Conservation (phyloP, 352 stramenopile species). For the Globisporangium solare region DNA sequence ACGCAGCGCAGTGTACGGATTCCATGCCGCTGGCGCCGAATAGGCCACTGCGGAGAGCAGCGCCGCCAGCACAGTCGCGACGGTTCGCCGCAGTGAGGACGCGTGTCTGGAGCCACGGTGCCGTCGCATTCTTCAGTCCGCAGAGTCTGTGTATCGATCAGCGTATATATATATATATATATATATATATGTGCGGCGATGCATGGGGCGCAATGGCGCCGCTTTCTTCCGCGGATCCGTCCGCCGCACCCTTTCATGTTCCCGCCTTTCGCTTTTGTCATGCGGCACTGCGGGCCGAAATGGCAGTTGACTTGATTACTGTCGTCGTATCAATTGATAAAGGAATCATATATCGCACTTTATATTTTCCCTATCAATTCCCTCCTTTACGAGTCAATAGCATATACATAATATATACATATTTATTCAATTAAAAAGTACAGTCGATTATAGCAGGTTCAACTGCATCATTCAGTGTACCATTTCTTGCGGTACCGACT, state of each 20-base stretch:
- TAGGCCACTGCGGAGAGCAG: not conserved
- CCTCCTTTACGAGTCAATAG: too few relatives aligned
- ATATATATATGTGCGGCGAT: too few relatives aligned
- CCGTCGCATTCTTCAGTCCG: not conserved
- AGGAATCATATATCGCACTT: too few relatives aligned
- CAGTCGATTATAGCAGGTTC: too few relatives aligned
- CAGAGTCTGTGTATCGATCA: not conserved
- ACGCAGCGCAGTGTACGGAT: slow-evolving; percentile 24
- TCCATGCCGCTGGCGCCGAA: slow-evolving; percentile 4
- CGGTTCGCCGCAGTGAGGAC: not conserved
- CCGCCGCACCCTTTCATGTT: not conserved
- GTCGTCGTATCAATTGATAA: too few relatives aligned
- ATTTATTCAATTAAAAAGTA: too few relatives aligned
- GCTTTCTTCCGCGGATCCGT: not conserved
- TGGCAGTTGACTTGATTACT: not conserved
- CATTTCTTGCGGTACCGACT: too few relatives aligned
- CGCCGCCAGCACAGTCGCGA: not conserved
- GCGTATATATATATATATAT: too few relatives aligned
- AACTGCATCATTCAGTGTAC: not conserved
- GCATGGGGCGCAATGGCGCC: too few relatives aligned
- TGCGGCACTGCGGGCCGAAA: too few relatives aligned
- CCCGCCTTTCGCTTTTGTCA: not conserved
- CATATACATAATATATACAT: too few relatives aligned
- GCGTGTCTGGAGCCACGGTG: not conserved
- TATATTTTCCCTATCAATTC: too few relatives aligned